Conservation (phyloP, 2,329 filamentous ascomycete genomes). For the Neocatenulostroma microsporum region DNA sequence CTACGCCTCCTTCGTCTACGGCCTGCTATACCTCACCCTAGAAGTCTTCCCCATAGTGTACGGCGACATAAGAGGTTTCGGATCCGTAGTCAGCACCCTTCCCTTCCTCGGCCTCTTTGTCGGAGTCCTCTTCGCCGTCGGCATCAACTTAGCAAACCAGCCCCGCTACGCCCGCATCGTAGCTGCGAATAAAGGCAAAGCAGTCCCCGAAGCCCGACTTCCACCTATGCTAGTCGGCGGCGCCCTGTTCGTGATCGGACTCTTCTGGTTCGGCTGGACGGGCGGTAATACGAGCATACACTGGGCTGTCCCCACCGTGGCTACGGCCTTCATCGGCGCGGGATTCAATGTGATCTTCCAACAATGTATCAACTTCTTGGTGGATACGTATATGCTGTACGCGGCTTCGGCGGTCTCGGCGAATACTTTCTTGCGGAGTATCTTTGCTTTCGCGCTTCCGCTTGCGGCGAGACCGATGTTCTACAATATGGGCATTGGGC, state of each 20-base stretch:
- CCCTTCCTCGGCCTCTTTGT: conserved; percentile 41
- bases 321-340: conserved; percentile 38
- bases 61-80: conserved; percentile 36
- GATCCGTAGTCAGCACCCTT: conserved; percentile 35
- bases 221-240: conserved; percentile 42
- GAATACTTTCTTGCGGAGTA: conserved; percentile 42
- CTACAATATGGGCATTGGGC: conserved; percentile 34
- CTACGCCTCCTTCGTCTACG: conserved; percentile 39
- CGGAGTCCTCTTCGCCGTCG: conserved; percentile 34
- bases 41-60: conserved; percentile 45
- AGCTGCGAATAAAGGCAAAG: conserved; percentile 28
- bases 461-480: conserved; percentile 36
- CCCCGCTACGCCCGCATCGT: conserved; percentile 33
- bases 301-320: conserved; percentile 37
- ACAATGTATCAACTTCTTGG: conserved; percentile 42
- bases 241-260: conserved; percentile 34
- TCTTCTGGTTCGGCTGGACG: conserved; percentile 35
- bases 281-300: conserved; percentile 28
- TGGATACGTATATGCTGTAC: conserved; percentile 30
- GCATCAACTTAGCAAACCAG: conserved; percentile 44
- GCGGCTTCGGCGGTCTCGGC: conserved; percentile 45
- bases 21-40: conserved; percentile 41
- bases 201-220: conserved; percentile 32
- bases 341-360: conserved; percentile 44
- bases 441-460: conserved; percentile 35